Evolutionary conservation across 345 rosid genomes (phyloP), one percentile per base, ranked within the genome.

Genomic region (Erysimum cheiranthoides): DNA sequence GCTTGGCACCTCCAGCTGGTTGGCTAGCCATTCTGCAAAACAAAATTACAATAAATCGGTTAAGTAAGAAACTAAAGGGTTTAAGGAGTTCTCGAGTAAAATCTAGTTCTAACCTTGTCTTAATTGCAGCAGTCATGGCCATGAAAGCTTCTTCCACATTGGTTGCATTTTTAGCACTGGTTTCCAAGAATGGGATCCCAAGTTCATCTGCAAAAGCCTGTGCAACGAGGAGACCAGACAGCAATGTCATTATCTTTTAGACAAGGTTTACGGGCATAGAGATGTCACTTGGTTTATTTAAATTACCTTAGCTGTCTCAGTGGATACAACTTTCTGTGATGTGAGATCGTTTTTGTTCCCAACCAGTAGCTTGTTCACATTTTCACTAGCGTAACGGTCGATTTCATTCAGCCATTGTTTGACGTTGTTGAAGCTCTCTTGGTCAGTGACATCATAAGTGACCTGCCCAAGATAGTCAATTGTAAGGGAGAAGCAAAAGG

Each of bases 151-250:
- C 85, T 68, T 90, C 95, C 2, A 90, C 95, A 51, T 88, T 88
- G 81, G 86, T 81, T 61, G 95, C 86, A 61, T 73, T 83, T 77
- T 86, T 90, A 6, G 95, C 95, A 81, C 92, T 90, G 2, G 95
- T 90, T 79, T 90, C 95, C 92, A 90, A 82, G 85, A 90, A 90
- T 1, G 95, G 95, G 61, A 90, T 90, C 60, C 92, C 90, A 61
- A 87, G 84, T 81, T 89, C 90, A 78, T 89, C 95, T 1, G 95
- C 92, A 59, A 90, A 88, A 36, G 90, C 92, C 95, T 88, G 71
- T 39, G 16, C 3, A 5, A 36, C 36, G 7, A 14, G 13, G 18
- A 39, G 36, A 50, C 3, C 2, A 67, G 32, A 36, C 60, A 40
- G 31, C 12, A 58, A 25, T 18, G 58, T 28, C 18, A 27, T 6